phyloP scores from a whole-genome alignment of 805 yeast species.

The Tetrapisispora pingtungensis region DNA sequence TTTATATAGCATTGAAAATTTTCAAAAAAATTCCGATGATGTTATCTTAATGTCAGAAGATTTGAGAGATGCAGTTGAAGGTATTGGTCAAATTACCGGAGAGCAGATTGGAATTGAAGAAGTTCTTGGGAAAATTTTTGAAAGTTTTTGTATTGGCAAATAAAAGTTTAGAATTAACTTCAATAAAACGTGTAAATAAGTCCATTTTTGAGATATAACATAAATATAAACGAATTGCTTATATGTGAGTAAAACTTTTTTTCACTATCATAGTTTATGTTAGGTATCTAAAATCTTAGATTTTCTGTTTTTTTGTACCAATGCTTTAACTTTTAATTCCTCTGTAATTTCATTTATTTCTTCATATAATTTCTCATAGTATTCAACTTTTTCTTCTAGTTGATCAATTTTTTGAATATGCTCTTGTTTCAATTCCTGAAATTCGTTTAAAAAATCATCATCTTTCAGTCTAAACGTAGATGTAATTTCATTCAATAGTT shows the following conservation, averaged over 20 bases:
- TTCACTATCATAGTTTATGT: too few species aligned
- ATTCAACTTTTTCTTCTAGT: conserved; percentile 31
- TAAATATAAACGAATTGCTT: too few species aligned
- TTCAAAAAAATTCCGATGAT: conserved; percentile 45
- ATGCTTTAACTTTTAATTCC: conserved; percentile 41
- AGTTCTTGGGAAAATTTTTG: conserved; percentile 79
- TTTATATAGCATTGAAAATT: conserved; percentile 60
- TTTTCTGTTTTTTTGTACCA: conserved; percentile 14
- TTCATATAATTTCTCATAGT: conserved; percentile 36
- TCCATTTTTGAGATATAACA: too few species aligned
- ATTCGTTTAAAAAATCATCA: conserved; percentile 18
- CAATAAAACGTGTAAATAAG: too few species aligned
- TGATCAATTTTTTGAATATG: conserved; percentile 15
- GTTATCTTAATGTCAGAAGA: conserved; percentile 75
- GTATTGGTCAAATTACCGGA: conserved; percentile 89
- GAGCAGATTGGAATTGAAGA: conserved; percentile 84
- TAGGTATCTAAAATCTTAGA: conserved; percentile 4
- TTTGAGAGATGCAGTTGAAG: conserved; percentile 62
- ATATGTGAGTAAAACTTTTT: too few species aligned
- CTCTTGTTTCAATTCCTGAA: conserved; percentile 24
- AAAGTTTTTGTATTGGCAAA: conserved; percentile 90
- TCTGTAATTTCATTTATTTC: conserved; percentile 56
- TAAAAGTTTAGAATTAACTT: conserved; percentile 21
- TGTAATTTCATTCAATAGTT: conserved; percentile 16
- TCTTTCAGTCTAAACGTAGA: conserved; percentile 13